phyloP scores from a whole-genome alignment of 768 basidiomycete species.

The Leccinum variicolor region DNA sequence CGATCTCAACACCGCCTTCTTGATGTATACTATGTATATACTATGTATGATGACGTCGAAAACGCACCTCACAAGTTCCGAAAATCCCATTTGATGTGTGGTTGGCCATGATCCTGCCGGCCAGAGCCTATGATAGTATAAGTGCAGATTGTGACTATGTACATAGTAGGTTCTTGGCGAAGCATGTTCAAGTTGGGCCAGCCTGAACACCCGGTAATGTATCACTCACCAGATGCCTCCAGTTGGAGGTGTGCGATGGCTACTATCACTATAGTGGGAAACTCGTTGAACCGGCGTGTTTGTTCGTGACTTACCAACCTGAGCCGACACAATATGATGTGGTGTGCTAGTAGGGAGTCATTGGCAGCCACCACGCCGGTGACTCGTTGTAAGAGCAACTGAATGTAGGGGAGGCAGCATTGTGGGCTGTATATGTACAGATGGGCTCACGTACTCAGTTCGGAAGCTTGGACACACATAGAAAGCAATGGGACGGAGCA shows the following conservation, averaged over 20 bases:
- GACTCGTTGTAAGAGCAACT: slow-evolving; percentile 2
- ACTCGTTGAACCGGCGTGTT: not conserved
- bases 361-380: slow-evolving; percentile 1
- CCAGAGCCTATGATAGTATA: not conserved
- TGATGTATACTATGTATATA: not conserved
- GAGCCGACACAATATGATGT: not conserved
- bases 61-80: not conserved
- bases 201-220: not conserved
- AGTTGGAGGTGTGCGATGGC: not conserved
- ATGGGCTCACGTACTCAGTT: too few species aligned
- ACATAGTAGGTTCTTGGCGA: not conserved
- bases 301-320: not conserved
- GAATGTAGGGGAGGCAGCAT: not conserved
- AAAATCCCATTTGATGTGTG: not conserved
- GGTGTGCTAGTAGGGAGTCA: not conserved
- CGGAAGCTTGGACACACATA: too few species aligned
- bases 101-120: not conserved
- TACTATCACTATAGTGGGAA: not conserved
- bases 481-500: slow-evolving; percentile 3
- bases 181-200: not conserved
- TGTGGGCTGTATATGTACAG: too few species aligned
- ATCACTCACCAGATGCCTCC: not conserved
- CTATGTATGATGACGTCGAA: not conserved
- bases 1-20: not conserved
- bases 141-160: not conserved